Percentiles rank a stretch among this genome's conserved stretches.
Evolutionary conservation across 2,329 filamentous ascomycete genomes (phyloP).

Genomic region (Neoascochyta sp.): DNA sequence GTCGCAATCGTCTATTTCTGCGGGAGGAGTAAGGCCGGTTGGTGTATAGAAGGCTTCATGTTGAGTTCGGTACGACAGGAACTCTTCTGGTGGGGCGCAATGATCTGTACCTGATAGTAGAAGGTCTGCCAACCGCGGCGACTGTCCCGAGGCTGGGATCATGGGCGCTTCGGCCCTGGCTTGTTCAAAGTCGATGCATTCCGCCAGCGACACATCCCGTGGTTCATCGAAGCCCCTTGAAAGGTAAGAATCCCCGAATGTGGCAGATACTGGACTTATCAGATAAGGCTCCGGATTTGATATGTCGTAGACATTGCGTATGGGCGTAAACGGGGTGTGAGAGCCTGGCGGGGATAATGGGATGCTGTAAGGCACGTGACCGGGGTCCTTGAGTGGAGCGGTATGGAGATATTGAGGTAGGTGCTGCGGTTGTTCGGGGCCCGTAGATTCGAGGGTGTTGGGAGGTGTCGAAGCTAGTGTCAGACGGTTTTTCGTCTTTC

Average conservation of each 20-base stretch:
- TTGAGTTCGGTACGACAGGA: constrained; percentile 31
- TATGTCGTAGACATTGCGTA: constrained; percentile 11
- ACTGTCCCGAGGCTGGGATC: constrained; percentile 44
- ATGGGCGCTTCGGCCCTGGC: constrained; percentile 31
- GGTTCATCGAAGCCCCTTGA: constrained; percentile 34
- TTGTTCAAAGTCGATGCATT: constrained; percentile 22
- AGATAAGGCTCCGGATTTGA: constrained; percentile 22
- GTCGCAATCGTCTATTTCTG: constrained; percentile 43
- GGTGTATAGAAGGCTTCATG: constrained; percentile 36
- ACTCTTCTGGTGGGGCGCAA: constrained; percentile 41
- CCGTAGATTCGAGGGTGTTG: no score
- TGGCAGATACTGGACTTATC: constrained; percentile 22
- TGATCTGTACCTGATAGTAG: constrained; percentile 49
- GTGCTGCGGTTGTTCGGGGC: no score
- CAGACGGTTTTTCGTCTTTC: constrained; percentile 48
- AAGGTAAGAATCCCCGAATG: constrained; percentile 32
- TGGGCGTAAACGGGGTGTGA: no score
- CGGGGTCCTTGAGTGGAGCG: no score
- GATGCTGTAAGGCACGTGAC: no score
- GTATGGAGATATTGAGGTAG: no score
- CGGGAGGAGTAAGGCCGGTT: constrained; percentile 25
- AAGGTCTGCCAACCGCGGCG: constrained; percentile 48
- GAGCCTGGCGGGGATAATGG: no score
- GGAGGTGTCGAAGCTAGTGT: no score
- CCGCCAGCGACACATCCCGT: constrained; percentile 39